phyloP scores from a whole-genome alignment of 1,284 basidiomycete species.

The Fomitopsis pinicola region DNA sequence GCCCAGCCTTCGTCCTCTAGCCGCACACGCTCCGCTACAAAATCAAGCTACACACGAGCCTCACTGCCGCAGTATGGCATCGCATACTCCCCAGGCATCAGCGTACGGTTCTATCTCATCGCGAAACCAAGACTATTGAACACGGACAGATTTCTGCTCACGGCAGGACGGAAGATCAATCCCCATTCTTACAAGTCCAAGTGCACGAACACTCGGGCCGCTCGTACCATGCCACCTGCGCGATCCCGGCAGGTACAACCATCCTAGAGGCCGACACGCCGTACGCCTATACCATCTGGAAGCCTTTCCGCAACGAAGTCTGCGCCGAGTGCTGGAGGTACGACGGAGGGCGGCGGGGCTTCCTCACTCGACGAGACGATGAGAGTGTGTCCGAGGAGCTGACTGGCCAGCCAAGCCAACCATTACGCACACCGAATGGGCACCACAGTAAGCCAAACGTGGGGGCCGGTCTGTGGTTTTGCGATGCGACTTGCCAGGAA shows the following conservation, averaged over 20 bases:
- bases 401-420: background rate
- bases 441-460: background rate
- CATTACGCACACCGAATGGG: background rate
- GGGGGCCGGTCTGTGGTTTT: slow-evolving; percentile 49
- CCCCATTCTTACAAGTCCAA: slow-evolving; percentile 12
- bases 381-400: slow-evolving; percentile 9
- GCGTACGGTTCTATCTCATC: too few relatives aligned
- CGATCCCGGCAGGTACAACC: slow-evolving; percentile 13
- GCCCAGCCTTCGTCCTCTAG: too few relatives aligned
- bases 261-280: slow-evolving; percentile 22
- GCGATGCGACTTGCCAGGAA: slow-evolving; percentile 42
- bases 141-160: too few relatives aligned
- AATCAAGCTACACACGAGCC: too few relatives aligned
- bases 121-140: too few relatives aligned
- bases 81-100: too few relatives aligned
- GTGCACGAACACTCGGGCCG: slow-evolving; percentile 20
- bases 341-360: slow-evolving; percentile 36
- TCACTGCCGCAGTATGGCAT: too few relatives aligned
- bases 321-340: slow-evolving; percentile 62
- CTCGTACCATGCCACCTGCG: slow-evolving; percentile 22
- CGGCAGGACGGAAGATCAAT: background rate
- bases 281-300: slow-evolving; percentile 28
- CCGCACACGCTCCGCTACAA: too few relatives aligned
- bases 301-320: slow-evolving; percentile 55
- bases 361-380: slow-evolving; percentile 24